These are phyloP conservation scores for Stemphylium lycopersici DNA, from an alignment of 2,329 filamentous ascomycete species.

Conservation along the genomic window DNA sequence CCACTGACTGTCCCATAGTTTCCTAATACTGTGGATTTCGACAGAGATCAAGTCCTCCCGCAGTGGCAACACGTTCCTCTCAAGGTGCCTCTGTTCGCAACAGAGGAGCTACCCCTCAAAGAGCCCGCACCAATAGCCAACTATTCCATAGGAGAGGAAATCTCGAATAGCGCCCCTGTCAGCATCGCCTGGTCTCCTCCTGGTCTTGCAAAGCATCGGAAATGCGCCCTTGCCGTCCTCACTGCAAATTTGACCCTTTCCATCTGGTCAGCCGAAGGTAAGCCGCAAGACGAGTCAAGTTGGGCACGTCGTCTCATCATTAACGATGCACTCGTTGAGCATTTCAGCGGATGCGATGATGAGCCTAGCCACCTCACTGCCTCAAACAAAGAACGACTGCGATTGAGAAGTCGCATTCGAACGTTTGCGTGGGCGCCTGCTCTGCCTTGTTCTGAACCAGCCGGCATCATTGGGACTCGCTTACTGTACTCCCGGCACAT, in stretches of 20 bases:
- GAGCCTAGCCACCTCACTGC: constrained; percentile 23
- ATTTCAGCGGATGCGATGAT: constrained; percentile 38
- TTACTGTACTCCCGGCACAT: constrained; percentile 37
- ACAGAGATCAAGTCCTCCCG: constrained; percentile 38
- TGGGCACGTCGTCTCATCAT: constrained; percentile 62
- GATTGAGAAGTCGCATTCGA: constrained; percentile 48
- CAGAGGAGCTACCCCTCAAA: constrained; percentile 54
- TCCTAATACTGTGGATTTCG: constrained; percentile 38
- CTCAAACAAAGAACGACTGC: constrained; percentile 40
- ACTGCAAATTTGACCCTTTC: constrained; percentile 63
- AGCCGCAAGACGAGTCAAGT: constrained; percentile 47
- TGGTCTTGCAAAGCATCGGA: constrained; percentile 60
- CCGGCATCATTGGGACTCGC: constrained; percentile 33
- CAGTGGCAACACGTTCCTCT: constrained; percentile 51
- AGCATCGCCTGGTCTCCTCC: constrained; percentile 62
- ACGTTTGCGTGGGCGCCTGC: constrained; percentile 52
- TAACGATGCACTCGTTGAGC: constrained; percentile 55
- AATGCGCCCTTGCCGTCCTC: constrained; percentile 61
- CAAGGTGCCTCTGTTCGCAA: constrained; percentile 59
- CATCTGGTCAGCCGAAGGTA: constrained; percentile 60
- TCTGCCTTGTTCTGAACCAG: constrained; percentile 15
- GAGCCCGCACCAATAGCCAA: constrained; percentile 54
- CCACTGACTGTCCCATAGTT: constrained; percentile 31
- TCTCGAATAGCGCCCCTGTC: constrained; percentile 59
- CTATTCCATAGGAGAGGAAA: constrained; percentile 65